Evolutionary conservation across 768 basidiomycete genomes (phyloP), one percentile per base, ranked within the genome.

Genomic region (Leccinum subtestaceum): DNA sequence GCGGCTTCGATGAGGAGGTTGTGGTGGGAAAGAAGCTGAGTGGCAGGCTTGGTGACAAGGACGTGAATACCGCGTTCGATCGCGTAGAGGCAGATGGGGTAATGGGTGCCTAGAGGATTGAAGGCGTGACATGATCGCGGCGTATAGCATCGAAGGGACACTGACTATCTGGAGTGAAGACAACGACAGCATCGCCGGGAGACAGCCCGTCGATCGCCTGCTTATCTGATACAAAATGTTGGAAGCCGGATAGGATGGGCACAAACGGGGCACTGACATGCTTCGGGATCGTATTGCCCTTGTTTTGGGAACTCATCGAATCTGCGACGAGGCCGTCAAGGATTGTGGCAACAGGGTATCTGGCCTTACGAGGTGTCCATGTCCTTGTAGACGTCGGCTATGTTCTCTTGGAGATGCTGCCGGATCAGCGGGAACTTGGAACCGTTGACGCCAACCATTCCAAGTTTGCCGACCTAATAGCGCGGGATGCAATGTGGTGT

Each of bases 31-130:
- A 97, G 81, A 17, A 91, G 79, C 67, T 96, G 88, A 0, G 92
- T 93, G 4, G 93, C 95, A 3, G 95, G 95, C 73, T 96, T 97
- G 47, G 95, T 97, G 60, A 96, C 83, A 43, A 96, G 84, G 52
- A 96, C 94, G 70, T 96, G 95, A 48, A 95, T 76, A 0, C 88
- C 87, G 43, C 79, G 86, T 72, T 93, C 86, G 36, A 96, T 89
- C 4, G 95, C 95, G 68, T 93, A 91, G 47, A 89, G 76, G 19
- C 92, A 85, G 67, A 95, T 96, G 31, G 85, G 82, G 71, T 86
- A 88, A 73, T 96, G 94, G 15, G 94, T 95, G 63, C 78, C 86
- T 93, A 66, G 29, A 17, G 25, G 19, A 25, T 53, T 29, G 36
- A 56, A 25, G 43, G n/a, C 27, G 9, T 47, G 51, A 46, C 36